Evolutionary conservation across 257 asterid genomes (phyloP), one percentile per base, ranked within the genome.

Genomic region (Marsdenia floribunda): DNA sequence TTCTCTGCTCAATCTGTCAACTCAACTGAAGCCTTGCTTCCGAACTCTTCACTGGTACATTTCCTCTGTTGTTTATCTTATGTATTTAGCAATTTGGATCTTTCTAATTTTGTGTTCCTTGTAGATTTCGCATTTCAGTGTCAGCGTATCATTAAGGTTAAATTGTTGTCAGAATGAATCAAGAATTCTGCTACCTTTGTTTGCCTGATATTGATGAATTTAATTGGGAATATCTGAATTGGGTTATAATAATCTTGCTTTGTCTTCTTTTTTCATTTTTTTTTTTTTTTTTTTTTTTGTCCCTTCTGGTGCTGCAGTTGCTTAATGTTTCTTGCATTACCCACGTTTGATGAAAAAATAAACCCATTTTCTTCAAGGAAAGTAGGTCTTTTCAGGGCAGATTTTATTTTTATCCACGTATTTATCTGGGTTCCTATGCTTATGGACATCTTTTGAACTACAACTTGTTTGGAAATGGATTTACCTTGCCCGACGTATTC

Each of bases 261-360:
- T 9, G 26, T 8, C 6, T 1, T 2, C 18, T 7, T 44, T 44
- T n/a, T n/a, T n/a, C n/a, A n/a, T n/a, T n/a, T n/a, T n/a, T n/a
- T n/a, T n/a, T n/a, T n/a, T n/a, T n/a, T n/a, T n/a, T n/a, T n/a
- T n/a, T n/a, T 44, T 44, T 10, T 44, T 29, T 29, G 0, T 29
- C 33, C 1, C 33, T 29, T 29, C 33, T 44, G 49, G 13, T 44
- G 50, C 10, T 44, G 16, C 26, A 1, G 54, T 60, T 61, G 33
- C 40, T 40, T 40, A n/a, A 37, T 67, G 29, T 67, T 18, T 53
- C 16, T 59, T 81, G 86, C 73, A 4, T 60, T 50, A 52, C 29
- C 73, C 44, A 6, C 76, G 82, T 79, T 85, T 75, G 87, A 82
- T 59, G 55, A 76, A 87, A 87, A 85, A 83, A 84, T 53, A 81